Conservation (phyloP, 768 basidiomycete genomes). For the Boletus subparvulus region DNA sequence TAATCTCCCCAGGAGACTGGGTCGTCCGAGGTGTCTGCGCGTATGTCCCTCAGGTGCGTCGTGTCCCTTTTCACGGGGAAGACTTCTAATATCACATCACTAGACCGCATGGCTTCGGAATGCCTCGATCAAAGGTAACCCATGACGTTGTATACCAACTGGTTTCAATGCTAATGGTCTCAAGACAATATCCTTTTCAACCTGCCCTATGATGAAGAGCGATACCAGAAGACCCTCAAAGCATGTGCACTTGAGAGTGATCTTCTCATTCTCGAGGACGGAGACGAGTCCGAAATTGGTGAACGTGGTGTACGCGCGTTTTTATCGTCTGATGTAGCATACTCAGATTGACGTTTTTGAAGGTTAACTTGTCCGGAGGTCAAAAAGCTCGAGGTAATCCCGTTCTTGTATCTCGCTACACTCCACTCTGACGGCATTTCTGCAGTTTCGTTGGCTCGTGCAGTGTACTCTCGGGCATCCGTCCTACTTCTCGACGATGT, state of each 20-base stretch:
- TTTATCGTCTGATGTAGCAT: neutral
- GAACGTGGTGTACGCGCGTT: constrained; percentile 64
- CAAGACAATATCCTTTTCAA: constrained; percentile 77
- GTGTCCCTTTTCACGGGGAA: constrained; percentile 1
- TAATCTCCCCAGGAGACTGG: constrained; percentile 62
- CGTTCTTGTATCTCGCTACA: neutral
- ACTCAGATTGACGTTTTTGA: neutral
- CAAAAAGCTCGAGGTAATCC: constrained; percentile 65
- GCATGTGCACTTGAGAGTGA: constrained; percentile 74
- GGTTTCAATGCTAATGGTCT: constrained; percentile 36
- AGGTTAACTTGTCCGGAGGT: constrained; percentile 47
- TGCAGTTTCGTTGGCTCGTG: constrained; percentile 72
- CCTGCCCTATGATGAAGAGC: constrained; percentile 66
- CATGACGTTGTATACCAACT: constrained; percentile 15
- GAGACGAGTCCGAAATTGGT: constrained; percentile 85
- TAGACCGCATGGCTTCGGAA: constrained; percentile 70
- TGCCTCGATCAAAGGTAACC: constrained; percentile 45
- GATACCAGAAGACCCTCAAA: constrained; percentile 77
- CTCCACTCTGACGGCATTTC: neutral
- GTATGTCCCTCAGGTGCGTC: constrained; percentile 75
- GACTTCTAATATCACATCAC: constrained; percentile 6
- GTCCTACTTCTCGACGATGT: constrained; percentile 85
- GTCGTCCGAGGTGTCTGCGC: constrained; percentile 75
- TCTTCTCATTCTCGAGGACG: constrained; percentile 81
- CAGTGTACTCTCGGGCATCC: constrained; percentile 86